These are phyloP conservation scores for Elymus sibiricus DNA, from an alignment of 176 grass and related monocot genomes.

Conservation along the genomic window DNA sequence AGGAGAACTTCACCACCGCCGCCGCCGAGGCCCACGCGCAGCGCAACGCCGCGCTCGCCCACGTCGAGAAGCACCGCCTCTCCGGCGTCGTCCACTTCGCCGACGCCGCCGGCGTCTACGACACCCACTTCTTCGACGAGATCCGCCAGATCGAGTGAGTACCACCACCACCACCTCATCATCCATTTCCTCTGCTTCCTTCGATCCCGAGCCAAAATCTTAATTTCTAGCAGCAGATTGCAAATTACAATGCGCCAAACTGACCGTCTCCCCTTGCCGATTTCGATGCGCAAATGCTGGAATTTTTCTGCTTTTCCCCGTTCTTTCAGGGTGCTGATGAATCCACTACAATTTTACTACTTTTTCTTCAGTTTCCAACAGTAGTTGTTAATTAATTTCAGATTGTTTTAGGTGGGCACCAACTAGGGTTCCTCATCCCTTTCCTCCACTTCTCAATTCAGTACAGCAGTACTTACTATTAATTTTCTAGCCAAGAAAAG, in stretches of 20 bases:
- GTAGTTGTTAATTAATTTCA: neutral
- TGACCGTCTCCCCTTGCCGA: neutral
- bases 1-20: constrained; percentile 83
- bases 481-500: constrained; percentile 16
- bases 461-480: neutral
- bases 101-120: constrained; percentile 58
- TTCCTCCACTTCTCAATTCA: constrained; percentile 25
- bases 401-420: constrained; percentile 1
- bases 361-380: neutral
- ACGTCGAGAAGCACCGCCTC: constrained; percentile 86
- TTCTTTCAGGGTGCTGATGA: neutral
- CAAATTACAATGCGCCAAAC: constrained; percentile 15
- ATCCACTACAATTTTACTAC: neutral
- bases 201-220: neutral
- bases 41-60: constrained; percentile 79
- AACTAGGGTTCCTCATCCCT: constrained; percentile 29
- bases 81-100: constrained; percentile 82
- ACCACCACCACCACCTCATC: too few species aligned
- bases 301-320: too few species aligned
- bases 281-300: neutral
- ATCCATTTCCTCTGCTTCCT: neutral
- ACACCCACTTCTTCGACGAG: constrained; percentile 79
- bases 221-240: neutral
- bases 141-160: constrained; percentile 86
- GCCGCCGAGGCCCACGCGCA: constrained; percentile 71